phyloP scores from a whole-genome alignment of 2,329 filamentous ascomycete genomes.

The Bisporella sp. region DNA sequence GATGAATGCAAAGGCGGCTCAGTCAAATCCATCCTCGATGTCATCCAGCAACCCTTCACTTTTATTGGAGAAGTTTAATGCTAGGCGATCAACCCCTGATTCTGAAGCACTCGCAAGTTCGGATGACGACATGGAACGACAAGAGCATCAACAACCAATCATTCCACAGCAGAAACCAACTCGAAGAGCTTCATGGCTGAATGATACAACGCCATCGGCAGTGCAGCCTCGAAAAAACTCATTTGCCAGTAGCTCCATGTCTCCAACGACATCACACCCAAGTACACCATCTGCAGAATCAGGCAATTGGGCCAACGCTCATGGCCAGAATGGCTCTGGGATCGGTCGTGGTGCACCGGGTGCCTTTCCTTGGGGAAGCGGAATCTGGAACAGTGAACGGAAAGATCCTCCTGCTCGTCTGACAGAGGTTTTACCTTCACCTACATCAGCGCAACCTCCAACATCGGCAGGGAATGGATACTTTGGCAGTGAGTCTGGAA shows the following conservation, averaged over 20 bases:
- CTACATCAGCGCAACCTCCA: slow-evolving; percentile 51
- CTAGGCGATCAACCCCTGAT: slow-evolving; percentile 82
- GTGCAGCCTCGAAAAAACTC: slow-evolving; percentile 67
- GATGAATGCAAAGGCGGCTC: slow-evolving; percentile 35
- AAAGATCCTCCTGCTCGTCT: slow-evolving; percentile 72
- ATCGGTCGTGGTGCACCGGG: slow-evolving; percentile 39
- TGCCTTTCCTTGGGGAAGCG: slow-evolving; percentile 66
- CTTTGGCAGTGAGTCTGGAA: slow-evolving; percentile 43
- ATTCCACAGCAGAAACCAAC: slow-evolving; percentile 52
- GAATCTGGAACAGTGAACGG: slow-evolving; percentile 75
- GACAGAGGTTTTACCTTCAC: slow-evolving; percentile 68
- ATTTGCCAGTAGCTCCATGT: slow-evolving; percentile 69
- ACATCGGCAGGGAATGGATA: slow-evolving; percentile 30
- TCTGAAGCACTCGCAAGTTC: slow-evolving; percentile 91
- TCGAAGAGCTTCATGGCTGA: slow-evolving; percentile 77
- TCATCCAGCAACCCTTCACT: slow-evolving; percentile 55
- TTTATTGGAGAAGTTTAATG: slow-evolving; percentile 68
- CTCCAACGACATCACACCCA: slow-evolving; percentile 73
- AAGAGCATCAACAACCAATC: slow-evolving; percentile 41
- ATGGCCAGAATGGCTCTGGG: slow-evolving; percentile 33
- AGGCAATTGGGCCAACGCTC: slow-evolving; percentile 43
- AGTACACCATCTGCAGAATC: slow-evolving; percentile 68
- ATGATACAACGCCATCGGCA: slow-evolving; percentile 64
- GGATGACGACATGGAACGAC: slow-evolving; percentile 76
- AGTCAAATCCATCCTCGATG: slow-evolving; percentile 38